Evolutionary conservation across 2,329 filamentous ascomycete genomes (phyloP), one percentile per base, ranked within the genome.

Genomic region (Beauveria sp.): DNA sequence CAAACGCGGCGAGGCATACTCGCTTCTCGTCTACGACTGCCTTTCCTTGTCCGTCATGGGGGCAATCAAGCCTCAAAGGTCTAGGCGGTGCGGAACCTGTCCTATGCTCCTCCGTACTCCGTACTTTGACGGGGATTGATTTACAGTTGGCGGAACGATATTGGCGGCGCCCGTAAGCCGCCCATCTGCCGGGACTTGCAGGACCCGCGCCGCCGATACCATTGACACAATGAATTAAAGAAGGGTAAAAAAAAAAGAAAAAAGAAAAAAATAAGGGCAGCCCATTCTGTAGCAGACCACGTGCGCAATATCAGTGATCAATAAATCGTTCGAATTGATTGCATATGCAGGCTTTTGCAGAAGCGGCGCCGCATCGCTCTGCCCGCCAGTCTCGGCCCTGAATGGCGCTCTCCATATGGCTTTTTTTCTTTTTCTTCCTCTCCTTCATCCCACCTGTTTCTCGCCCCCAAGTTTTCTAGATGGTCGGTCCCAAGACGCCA

Each of bases 161-260:
- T 30, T 59, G 47, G 56, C 56, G 56, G 47, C 37, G 37, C 46
- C 47, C 37, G 50, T 51, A 59, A 59, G 56, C 56, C 56, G 56
- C 56, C 48, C 48, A 52, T 52, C 48, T 52, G 37, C 56, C 37
- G 48, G 47, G 37, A 52, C 56, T 59, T 52, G 56, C 24, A 52
- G 47, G 26, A 14, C 56, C 56, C 56, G 47, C 56, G 56, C 56
- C 56, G 24, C 53, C 28, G 56, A 59, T 59, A 20, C 37, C 8
- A 18, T 20, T n/a, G n/a, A 30, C 54, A n/a, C 30, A 37, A 22
- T 7, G 3, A 7, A 2, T 43, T n/a, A 28, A 9, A 40, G 16
- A 40, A 18, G 18, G 12, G n/a, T 14, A 14, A 10, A 5, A 6
- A 20, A 24, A 30, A 16, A 14, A 20, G 30, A 4, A 16, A 30